Evolutionary conservation across 306 rosid species (phyloP).

Genomic region (Quercus dentata): DNA sequence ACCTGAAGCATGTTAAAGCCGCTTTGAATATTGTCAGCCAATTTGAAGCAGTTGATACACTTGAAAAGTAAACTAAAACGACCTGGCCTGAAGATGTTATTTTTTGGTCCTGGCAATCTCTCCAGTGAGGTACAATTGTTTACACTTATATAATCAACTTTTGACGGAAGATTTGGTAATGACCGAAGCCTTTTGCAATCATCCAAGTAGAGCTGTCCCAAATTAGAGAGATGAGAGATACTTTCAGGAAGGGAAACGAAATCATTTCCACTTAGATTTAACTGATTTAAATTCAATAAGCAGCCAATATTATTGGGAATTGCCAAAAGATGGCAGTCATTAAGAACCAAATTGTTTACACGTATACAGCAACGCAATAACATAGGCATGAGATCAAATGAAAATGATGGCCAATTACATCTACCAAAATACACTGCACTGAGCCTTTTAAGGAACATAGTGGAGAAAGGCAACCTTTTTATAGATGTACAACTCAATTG

Average conservation of each 20-base stretch:
- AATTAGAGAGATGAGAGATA: not conserved
- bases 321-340: not conserved
- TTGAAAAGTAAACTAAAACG: no score
- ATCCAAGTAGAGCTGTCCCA: not conserved
- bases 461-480: not conserved
- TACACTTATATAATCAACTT: no score
- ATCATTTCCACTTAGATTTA: not conserved
- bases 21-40: no score
- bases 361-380: not conserved
- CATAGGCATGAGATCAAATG: not conserved
- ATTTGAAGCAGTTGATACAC: no score
- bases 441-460: not conserved
- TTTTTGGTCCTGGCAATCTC: no score
- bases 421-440: fast-evolving
- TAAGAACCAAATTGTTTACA: not conserved
- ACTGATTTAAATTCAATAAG: not conserved
- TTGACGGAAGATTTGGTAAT: not conserved
- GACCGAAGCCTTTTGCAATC: not conserved
- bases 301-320: not conserved
- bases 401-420: not conserved
- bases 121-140: no score
- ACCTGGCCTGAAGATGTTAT: no score
- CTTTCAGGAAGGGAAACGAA: not conserved
- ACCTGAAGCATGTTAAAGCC: no score
- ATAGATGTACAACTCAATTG: not conserved